phyloP scores from a whole-genome alignment of 345 rosid genomes.

The Rhodamnia argentea region DNA sequence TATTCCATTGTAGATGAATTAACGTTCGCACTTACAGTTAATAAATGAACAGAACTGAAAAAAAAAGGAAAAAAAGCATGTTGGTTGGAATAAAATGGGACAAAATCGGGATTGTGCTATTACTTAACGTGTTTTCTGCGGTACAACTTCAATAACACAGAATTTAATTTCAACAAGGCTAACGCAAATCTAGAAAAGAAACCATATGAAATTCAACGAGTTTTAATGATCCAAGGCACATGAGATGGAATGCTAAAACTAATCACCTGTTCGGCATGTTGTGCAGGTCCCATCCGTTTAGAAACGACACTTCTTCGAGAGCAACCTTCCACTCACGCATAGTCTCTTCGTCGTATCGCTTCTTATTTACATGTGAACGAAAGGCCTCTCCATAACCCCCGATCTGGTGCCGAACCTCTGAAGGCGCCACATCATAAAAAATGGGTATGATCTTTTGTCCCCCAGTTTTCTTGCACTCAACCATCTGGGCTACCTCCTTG shows the following conservation, averaged over 20 bases:
- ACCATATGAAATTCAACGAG: rapidly evolving
- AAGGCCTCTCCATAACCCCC: not conserved
- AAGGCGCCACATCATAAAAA: not conserved
- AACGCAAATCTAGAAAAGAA: not conserved
- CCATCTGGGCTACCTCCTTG: not conserved
- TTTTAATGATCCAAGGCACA: not conserved
- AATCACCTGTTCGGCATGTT: not conserved
- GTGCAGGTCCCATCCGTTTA: not conserved
- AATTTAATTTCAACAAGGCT: too few species aligned
- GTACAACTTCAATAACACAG: not conserved
- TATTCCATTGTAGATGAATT: not conserved
- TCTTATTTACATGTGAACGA: not conserved
- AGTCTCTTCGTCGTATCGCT: not conserved
- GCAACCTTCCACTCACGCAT: rapidly evolving
- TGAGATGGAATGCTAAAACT: too few species aligned
- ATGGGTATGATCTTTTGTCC: not conserved
- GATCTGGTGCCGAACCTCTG: not conserved
- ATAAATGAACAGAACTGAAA: too few species aligned
- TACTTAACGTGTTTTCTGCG: rapidly evolving
- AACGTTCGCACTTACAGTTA: rapidly evolving
- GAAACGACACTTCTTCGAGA: too few species aligned
- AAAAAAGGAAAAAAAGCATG: not conserved
- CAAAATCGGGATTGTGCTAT: too few species aligned
- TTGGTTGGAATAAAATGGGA: not conserved
- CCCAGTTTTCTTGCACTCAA: not conserved